A percentile compares a stretch with the other conserved stretches of the same genome.
These are phyloP conservation scores for Ambrosiella beaveri DNA, from an alignment of 2,329 filamentous ascomycete species.

Conservation along the genomic window DNA sequence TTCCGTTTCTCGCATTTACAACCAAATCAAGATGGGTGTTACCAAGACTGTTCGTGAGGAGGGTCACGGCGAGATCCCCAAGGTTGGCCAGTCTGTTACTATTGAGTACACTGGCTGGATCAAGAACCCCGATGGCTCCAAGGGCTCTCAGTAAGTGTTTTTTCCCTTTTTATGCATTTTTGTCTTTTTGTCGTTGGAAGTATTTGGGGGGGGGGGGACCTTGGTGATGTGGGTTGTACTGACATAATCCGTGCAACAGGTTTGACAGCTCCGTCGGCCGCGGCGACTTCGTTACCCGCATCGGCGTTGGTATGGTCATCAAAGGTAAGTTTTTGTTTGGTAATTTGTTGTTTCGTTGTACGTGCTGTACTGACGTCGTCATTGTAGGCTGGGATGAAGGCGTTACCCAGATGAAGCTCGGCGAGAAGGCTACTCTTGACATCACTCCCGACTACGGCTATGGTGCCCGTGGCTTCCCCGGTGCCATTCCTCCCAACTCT, in stretches of 20 bases:
- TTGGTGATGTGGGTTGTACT: neutral
- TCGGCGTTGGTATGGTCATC: constrained; percentile 76
- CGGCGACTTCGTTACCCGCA: constrained; percentile 57
- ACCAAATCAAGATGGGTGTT: constrained; percentile 46
- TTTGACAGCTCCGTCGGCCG: constrained; percentile 77
- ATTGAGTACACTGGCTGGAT: constrained; percentile 90
- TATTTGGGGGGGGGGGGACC: neutral
- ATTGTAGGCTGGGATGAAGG: constrained; percentile 64
- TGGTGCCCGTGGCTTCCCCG: constrained; percentile 55
- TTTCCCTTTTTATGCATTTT: neutral
- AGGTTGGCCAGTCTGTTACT: constrained; percentile 52
- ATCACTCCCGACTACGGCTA: constrained; percentile 60
- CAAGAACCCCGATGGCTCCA: constrained; percentile 45
- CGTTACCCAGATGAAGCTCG: constrained; percentile 69
- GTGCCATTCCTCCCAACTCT: constrained; percentile 57
- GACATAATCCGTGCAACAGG: constrained; percentile 30
- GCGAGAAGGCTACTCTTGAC: constrained; percentile 73
- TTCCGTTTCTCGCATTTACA: neutral
- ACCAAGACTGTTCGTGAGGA: constrained; percentile 44
- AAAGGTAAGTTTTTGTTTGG: constrained; percentile 39
- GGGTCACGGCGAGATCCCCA: constrained; percentile 47
- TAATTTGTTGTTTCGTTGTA: neutral
- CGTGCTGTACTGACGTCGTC: neutral
- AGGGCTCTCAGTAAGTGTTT: constrained; percentile 52
- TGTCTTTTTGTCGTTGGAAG: neutral